Conservation (phyloP, 129 eudicot genomes). For the Deinandra increscens region DNA sequence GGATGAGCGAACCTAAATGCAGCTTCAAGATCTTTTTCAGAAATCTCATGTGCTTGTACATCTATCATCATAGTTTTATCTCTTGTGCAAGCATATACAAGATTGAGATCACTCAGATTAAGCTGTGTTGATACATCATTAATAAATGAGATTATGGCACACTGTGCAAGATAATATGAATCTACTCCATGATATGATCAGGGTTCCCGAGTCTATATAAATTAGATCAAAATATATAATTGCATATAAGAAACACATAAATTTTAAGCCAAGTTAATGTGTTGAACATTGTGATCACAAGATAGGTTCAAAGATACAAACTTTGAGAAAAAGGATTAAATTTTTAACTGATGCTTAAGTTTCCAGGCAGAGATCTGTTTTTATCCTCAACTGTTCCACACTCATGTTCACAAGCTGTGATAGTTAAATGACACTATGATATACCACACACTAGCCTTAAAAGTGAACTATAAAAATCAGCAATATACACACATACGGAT, state of each 20-base stretch:
- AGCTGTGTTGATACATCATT: conserved; percentile 57
- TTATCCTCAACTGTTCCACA: background rate
- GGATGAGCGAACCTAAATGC: conserved; percentile 95
- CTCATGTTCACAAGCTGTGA: background rate
- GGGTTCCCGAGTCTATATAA: background rate
- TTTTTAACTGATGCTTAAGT: background rate
- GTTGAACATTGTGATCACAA: background rate
- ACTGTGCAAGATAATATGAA: background rate
- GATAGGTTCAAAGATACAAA: background rate
- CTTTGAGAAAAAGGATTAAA: conserved; percentile 2
- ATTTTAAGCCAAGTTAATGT: background rate
- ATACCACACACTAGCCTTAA: background rate
- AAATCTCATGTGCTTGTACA: conserved; percentile 82
- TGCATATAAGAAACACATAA: background rate
- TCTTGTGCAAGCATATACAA: conserved; percentile 89
- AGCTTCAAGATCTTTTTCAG: conserved; percentile 87
- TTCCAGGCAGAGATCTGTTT: background rate
- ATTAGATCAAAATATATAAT: background rate
- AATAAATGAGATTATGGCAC: conserved; percentile 6
- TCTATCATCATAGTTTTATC: conserved; percentile 97
- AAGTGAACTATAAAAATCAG: background rate
- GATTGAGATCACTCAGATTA: conserved; percentile 79
- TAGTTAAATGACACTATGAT: background rate
- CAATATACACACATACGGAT: background rate
- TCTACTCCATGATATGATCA: conserved; percentile 17